Evolutionary conservation across 148 eudicot species (phyloP).

Genomic region (Persicaria tinctoria): DNA sequence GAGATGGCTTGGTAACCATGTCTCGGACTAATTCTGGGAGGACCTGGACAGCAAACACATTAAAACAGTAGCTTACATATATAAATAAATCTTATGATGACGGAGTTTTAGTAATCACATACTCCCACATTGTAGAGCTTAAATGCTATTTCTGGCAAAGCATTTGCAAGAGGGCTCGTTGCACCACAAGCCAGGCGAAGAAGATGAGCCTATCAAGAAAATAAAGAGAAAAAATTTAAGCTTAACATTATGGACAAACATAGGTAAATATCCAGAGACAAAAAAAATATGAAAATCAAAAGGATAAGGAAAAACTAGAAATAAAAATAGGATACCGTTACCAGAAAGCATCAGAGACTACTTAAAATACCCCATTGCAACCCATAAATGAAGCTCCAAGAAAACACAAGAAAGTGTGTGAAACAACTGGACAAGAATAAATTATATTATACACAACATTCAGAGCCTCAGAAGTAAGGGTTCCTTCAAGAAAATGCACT

Average conservation of each 20-base stretch:
- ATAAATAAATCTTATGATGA: background rate
- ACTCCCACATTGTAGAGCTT: slow-evolving; percentile 77
- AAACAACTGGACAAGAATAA: too few relatives aligned
- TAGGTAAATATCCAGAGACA: background rate
- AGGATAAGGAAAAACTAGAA: background rate
- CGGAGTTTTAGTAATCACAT: slow-evolving; percentile 18
- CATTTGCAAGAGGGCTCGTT: slow-evolving; percentile 66
- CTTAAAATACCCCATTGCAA: too few relatives aligned
- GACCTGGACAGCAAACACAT: slow-evolving; percentile 38
- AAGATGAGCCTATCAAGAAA: slow-evolving; percentile 73
- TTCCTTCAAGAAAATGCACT: too few relatives aligned
- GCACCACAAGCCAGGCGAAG: slow-evolving; percentile 90
- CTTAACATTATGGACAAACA: background rate
- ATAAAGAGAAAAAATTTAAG: slow-evolving; percentile 15
- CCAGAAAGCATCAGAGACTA: too few relatives aligned
- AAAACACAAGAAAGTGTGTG: too few relatives aligned
- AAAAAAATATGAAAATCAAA: background rate
- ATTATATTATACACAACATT: too few relatives aligned
- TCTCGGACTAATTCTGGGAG: slow-evolving; percentile 61
- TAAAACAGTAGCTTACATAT: background rate
- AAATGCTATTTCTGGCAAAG: slow-evolving; percentile 76
- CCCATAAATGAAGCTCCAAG: too few relatives aligned
- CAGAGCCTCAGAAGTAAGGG: too few relatives aligned
- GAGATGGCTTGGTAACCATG: slow-evolving; percentile 53
- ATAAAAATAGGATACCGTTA: too few relatives aligned